phyloP scores from a whole-genome alignment of 345 rosid genomes.

The Eucalyptus globulus region DNA sequence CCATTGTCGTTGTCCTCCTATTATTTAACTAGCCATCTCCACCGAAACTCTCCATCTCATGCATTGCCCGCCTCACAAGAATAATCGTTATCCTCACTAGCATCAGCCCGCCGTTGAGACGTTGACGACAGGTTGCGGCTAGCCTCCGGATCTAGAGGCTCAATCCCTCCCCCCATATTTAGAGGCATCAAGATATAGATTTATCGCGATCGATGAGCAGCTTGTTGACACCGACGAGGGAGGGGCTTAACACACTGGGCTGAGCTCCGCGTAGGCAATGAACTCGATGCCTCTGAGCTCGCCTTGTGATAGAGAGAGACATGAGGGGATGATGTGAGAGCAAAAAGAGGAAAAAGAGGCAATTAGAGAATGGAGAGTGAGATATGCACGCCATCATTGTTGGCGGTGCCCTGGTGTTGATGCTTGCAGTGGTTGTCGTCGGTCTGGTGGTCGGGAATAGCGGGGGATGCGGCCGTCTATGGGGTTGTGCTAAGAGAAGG shows the following conservation, averaged over 20 bases:
- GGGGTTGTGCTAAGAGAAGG: neutral
- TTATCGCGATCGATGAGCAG: neutral
- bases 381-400: neutral
- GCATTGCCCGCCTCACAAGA: neutral
- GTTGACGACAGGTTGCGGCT: neutral
- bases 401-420: neutral
- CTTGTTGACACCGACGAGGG: neutral
- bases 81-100: neutral
- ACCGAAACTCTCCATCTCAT: neutral
- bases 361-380: neutral
- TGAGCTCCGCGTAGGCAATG: neutral
- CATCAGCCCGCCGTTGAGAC: neutral
- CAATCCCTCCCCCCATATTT: neutral
- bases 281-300: neutral
- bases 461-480: neutral
- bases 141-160: neutral
- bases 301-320: neutral
- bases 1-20: neutral
- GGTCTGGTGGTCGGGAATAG: neutral
- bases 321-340: neutral
- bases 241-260: neutral
- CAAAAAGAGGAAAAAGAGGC: neutral
- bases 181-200: neutral
- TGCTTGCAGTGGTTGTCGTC: neutral
- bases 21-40: neutral